Conservation (phyloP, 441 rosid genomes). For the Capsella rubella region DNA sequence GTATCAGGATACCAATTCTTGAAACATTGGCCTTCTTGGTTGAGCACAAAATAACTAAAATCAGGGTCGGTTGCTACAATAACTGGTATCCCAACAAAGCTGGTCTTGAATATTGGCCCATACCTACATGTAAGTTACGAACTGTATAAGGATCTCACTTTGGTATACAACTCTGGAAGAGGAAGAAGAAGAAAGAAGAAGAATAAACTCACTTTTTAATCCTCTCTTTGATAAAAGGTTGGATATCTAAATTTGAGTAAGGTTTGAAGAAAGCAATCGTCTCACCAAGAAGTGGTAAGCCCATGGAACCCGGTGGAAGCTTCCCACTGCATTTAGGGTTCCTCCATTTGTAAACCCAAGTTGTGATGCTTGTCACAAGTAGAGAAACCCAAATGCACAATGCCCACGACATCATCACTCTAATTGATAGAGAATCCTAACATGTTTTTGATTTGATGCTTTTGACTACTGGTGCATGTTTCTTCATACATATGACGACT, state of each 20-base stretch:
- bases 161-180: not conserved
- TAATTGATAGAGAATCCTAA: not conserved
- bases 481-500: too few species aligned
- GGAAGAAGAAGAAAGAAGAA: not conserved
- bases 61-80: slow-evolving; percentile 85
- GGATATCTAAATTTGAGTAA: slow-evolving; percentile 50
- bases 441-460: too few species aligned
- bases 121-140: slow-evolving; percentile 48
- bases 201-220: slow-evolving; percentile 44
- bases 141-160: not conserved
- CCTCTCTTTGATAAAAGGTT: slow-evolving; percentile 54
- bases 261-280: slow-evolving; percentile 52
- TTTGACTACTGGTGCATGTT: too few species aligned
- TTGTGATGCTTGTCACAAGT: slow-evolving; percentile 41
- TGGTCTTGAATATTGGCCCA: slow-evolving; percentile 81
- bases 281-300: slow-evolving; percentile 64
- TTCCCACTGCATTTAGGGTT: slow-evolving; percentile 55
- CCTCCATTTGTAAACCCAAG: slow-evolving; percentile 53
- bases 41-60: slow-evolving; percentile 80
- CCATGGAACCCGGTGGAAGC: slow-evolving; percentile 70
- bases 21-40: slow-evolving; percentile 80
- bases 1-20: slow-evolving; percentile 97
- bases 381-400: slow-evolving; percentile 42
- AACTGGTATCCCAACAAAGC: slow-evolving; percentile 77
- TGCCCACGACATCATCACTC: slow-evolving; percentile 24